These are phyloP conservation scores for Orychophragmus violaceus DNA, from an alignment of 345 rosid genomes.

Conservation along the genomic window DNA sequence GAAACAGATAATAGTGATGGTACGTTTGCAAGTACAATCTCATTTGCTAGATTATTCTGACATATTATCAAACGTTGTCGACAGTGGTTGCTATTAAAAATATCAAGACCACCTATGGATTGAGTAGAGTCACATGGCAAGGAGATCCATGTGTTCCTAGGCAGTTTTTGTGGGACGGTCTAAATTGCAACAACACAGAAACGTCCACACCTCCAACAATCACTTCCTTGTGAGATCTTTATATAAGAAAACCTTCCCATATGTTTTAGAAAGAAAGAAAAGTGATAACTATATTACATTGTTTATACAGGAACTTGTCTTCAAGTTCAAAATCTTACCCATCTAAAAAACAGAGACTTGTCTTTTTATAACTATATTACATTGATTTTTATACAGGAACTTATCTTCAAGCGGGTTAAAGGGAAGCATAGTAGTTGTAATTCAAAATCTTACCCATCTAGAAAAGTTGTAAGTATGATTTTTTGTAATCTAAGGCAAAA, in stretches of 20 bases:
- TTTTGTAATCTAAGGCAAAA: too few relatives aligned
- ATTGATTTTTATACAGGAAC: neutral
- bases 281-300: too few relatives aligned
- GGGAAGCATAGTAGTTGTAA: constrained; percentile 8
- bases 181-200: constrained; percentile 22
- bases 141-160: constrained; percentile 44
- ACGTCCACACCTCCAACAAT: constrained; percentile 6
- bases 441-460: constrained; percentile 25
- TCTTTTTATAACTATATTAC: too few relatives aligned
- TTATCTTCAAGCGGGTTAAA: constrained; percentile 35
- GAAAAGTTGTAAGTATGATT: constrained; percentile 33
- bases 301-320: constrained; percentile 19
- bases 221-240: constrained; percentile 17
- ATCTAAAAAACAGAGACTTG: constrained; percentile 24
- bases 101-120: constrained; percentile 27
- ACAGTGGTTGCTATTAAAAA: constrained; percentile 35
- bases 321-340: constrained; percentile 31
- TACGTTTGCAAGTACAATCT: neutral
- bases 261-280: neutral
- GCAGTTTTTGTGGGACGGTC: constrained; percentile 32
- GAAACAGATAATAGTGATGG: constrained; percentile 14
- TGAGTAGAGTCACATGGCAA: constrained; percentile 41
- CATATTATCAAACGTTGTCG: too few relatives aligned
- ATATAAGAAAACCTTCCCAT: neutral
- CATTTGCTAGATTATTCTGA: too few relatives aligned